A percentile compares a stretch with the other conserved stretches of the same genome.
Evolutionary conservation across 2,329 filamentous ascomycete genomes (phyloP).

Genomic region (Chrysoporthe cubensis): DNA sequence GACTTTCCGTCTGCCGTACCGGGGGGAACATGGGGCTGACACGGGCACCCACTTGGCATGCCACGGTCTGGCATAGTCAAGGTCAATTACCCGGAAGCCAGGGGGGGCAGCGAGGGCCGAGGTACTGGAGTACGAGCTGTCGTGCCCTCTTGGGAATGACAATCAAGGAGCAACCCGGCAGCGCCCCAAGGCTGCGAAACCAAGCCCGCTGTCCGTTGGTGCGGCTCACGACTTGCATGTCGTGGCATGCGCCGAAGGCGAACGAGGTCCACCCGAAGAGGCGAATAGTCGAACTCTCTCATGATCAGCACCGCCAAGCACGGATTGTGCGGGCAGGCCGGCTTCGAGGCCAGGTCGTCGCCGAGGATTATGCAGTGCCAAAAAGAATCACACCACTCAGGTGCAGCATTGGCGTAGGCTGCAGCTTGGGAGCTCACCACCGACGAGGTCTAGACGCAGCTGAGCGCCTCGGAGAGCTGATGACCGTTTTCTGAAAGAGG

Average conservation of each 20-base stretch:
- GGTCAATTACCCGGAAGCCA: background rate
- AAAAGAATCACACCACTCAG: background rate
- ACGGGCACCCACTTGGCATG: background rate
- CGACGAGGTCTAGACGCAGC: background rate
- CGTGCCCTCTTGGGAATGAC: background rate
- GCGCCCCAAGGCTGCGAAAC: background rate
- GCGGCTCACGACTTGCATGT: background rate
- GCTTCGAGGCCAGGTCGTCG: background rate
- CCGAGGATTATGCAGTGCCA: background rate
- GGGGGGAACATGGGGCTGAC: background rate
- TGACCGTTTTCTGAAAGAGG: constrained; percentile 3
- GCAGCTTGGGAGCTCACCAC: background rate
- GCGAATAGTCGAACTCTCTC: background rate
- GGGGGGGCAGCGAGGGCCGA: constrained; percentile 6
- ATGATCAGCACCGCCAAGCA: constrained; percentile 5
- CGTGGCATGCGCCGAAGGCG: background rate
- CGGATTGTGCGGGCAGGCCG: background rate
- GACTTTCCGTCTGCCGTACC: background rate
- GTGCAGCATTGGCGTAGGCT: constrained; percentile 1
- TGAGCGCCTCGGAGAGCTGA: constrained; percentile 6
- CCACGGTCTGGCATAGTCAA: constrained; percentile 2
- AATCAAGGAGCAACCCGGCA: background rate
- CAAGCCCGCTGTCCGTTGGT: background rate
- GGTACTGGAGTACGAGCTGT: constrained; percentile 4
- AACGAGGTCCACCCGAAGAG: background rate